Base-by-base conservation (phyloP, 2,329 filamentous ascomycete species). In the Pleochaeta shiraiana region DNA sequence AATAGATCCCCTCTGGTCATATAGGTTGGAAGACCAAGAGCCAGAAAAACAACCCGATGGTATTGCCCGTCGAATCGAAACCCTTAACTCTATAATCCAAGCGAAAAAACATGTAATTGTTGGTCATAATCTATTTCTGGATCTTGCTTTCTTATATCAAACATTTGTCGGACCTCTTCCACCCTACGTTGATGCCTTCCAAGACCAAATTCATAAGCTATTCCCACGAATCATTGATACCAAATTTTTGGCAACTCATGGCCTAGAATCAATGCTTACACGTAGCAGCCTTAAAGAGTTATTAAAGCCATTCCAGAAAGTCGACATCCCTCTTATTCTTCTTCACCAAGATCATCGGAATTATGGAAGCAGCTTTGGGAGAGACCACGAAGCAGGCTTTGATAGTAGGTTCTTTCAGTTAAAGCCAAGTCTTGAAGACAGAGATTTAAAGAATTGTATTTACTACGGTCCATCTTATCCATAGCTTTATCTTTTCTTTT, bases 111-210 rank as follows among this genome's bases (percentile, higher is more conserved):
- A 73, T 0, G 68, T 83, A 0, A 69, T 87, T 0, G 77, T 87
- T 2, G 83, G 83, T 0, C 83, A 87, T 73, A 87, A 87, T 68
- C 76, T 83, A 65, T 81, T 87, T 67, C 78, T 79, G 1, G 83
- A 87, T 68, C 74, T 87, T 2, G 78, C 82, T 39, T 86, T 86
- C 69, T 73, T 87, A 39, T 83, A 85, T 71, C 73, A 76, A n/a
- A 79, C 78, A 1, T 87, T 87, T 71, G 75, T 86, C 62, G 81
- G 81, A 0, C 67, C 73, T 0, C 74, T 87, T 1, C 84, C 84
- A 0, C 72, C 75, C 1, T 79, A 74, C 0, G 71, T 84, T 1
- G 74, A 77, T 2, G 78, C 79, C 26, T 87, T 86, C 69, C 74
- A 77, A 45, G 66, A 71, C 5, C 70, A 73, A 1, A 75, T 85